Percentiles rank a stretch among this genome's conserved stretches.
These are phyloP conservation scores for Pseudevernia furfuracea DNA, from an alignment of 495 filamentous ascomycete species.

Conservation along the genomic window DNA sequence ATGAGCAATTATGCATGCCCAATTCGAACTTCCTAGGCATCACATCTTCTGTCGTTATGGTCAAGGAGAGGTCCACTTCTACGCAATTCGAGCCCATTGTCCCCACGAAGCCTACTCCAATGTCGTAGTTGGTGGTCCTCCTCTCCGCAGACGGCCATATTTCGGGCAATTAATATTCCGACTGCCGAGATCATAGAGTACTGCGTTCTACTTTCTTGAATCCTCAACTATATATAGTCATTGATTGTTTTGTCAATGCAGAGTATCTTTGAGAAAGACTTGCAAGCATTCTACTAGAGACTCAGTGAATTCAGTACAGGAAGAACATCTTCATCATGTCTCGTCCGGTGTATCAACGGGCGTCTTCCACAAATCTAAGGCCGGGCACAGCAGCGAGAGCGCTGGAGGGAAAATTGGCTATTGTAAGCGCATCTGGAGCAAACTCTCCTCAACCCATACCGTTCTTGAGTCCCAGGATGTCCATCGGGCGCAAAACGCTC, in stretches of 20 bases:
- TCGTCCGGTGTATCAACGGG: constrained; percentile 26
- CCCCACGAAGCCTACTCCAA: too few species aligned
- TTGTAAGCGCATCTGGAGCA: constrained; percentile 29
- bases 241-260: background rate
- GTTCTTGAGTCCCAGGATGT: background rate
- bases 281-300: background rate
- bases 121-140: too few species aligned
- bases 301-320: too few species aligned
- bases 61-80: background rate
- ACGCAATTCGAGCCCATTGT: background rate
- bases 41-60: background rate
- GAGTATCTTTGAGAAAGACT: background rate
- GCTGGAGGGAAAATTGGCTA: constrained; percentile 61
- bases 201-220: background rate
- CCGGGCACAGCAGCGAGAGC: constrained; percentile 17
- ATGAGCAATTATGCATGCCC: background rate
- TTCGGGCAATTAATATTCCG: background rate
- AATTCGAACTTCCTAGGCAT: background rate
- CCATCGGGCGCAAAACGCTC: background rate
- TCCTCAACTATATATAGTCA: background rate
- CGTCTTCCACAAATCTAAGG: constrained; percentile 26
- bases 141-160: background rate
- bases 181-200: background rate
- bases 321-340: constrained; percentile 19
- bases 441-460: background rate